Evolutionary conservation across 257 asterid species (phyloP).

Genomic region (Catharanthus roseus): DNA sequence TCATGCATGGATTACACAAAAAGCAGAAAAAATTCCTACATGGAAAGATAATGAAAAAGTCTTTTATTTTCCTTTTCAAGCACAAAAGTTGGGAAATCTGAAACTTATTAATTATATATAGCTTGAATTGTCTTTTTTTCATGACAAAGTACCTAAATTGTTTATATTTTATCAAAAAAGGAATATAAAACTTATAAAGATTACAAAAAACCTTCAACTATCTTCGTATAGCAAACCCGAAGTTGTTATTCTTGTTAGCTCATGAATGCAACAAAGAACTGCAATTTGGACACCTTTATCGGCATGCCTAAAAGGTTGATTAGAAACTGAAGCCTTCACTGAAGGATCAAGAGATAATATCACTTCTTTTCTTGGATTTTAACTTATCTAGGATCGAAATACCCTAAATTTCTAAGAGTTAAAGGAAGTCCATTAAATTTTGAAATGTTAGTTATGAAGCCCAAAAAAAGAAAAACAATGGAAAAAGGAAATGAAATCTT

Average conservation of each 20-base stretch:
- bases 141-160: not conserved
- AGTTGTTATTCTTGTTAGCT: not conserved
- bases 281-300: not conserved
- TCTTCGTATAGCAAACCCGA: not conserved
- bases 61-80: not conserved
- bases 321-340: not conserved
- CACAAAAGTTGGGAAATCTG: not conserved
- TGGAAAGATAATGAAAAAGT: not conserved
- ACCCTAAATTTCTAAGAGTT: not conserved
- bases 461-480: no score
- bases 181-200: no score
- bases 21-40: not conserved
- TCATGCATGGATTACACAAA: not conserved
- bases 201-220: not conserved
- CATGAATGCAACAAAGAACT: not conserved
- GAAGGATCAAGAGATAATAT: not conserved
- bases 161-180: no score
- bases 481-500: no score
- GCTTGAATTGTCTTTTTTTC: not conserved
- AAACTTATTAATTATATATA: no score
- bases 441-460: no score
- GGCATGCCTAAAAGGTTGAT: slow-evolving; percentile 1
- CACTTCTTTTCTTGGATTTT: not conserved
- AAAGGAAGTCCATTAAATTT: not conserved
- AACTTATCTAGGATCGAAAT: not conserved